Evolutionary conservation across 202 grass and related monocot genomes (phyloP).

Genomic region (Eragrostis tef): DNA sequence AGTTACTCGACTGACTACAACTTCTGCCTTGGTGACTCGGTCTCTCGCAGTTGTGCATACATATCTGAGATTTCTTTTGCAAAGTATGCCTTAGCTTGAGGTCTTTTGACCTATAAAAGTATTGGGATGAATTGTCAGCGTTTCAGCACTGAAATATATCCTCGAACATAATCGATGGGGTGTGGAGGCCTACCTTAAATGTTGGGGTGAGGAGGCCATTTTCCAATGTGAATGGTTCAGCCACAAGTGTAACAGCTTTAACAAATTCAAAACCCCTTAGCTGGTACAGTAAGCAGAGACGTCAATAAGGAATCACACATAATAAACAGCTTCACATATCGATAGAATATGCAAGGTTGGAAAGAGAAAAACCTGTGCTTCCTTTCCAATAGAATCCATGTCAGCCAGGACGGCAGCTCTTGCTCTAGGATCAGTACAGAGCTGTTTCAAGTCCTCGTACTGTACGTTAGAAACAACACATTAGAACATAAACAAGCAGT

Average conservation of each 20-base stretch:
- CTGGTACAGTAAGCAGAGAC: slow-evolving; percentile 54
- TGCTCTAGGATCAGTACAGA: slow-evolving; percentile 70
- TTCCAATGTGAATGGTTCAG: slow-evolving; percentile 87
- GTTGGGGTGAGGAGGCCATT: slow-evolving; percentile 95
- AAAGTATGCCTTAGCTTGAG: slow-evolving; percentile 86
- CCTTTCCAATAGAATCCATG: slow-evolving; percentile 82
- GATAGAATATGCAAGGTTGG: slow-evolving; percentile 14
- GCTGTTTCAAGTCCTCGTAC: slow-evolving; percentile 65
- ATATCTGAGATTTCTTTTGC: slow-evolving; percentile 74
- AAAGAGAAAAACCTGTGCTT: slow-evolving; percentile 66
- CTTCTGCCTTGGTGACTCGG: slow-evolving; percentile 49
- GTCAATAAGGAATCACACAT: slow-evolving; percentile 20
- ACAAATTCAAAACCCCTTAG: slow-evolving; percentile 95
- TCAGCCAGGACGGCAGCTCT: slow-evolving; percentile 75
- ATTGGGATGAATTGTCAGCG: not conserved
- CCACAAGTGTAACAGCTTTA: slow-evolving; percentile 72
- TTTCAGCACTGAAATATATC: not conserved
- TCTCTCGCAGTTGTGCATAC: slow-evolving; percentile 60
- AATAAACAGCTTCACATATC: not conserved
- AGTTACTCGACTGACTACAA: slow-evolving; percentile 12
- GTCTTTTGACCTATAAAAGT: slow-evolving; percentile 75
- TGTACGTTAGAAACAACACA: slow-evolving; percentile 45
- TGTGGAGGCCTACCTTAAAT: slow-evolving; percentile 62
- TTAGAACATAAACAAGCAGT: slow-evolving; percentile 34
- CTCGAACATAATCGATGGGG: slow-evolving; percentile 9